Evolutionary conservation across 495 filamentous ascomycete genomes (phyloP), one percentile per base, ranked within the genome.

Genomic region (Aspergillus saccharolyticus): DNA sequence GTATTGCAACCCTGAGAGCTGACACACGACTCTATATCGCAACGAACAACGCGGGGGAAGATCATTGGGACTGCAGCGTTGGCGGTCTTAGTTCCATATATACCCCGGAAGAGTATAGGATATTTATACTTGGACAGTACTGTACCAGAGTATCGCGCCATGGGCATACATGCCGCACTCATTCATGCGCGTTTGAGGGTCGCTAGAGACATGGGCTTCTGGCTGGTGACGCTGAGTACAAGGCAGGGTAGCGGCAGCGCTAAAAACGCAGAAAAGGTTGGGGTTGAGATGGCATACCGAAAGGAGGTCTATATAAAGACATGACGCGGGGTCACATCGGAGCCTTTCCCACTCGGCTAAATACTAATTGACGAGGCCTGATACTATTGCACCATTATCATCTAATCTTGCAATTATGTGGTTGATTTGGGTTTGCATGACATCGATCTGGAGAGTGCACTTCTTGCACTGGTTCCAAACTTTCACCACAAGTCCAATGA

Each of bases 41-140:
- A 1, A 60, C 45, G 44, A 55, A 54, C 14, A 44, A 63, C 14
- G 57, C 58, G 0, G 42, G 55, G 0, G 24, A 53, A 20, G 57
- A n/a, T 67, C 12, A 62, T 57, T n/a, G 65, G 65, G 22, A 53
- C 43, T 19, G 65, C 55, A 5, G 65, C 59, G 15, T 48, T 67
- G 57, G 65, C 59, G 5, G 25, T 64, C 16, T 51, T 67, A 19
- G 56, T 60, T 10, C 60, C 64, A 3, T 8, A 24, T 25, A 49
- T 9, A 15, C 28, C 53, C 4, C 44, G 48, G 16, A 59, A 60
- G 12, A 17, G 50, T 3, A 52, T 67, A 3, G 62, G 59, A 5
- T 57, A 67, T 44, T 52, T 67, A 7, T 64, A 67, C 45, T 52
- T 67, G 42, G 62, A 64, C 30, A 67, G 62, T 55, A 67, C 62